Conservation (phyloP, 2,329 filamentous ascomycete species). For the Arthrobotrys megalospora region DNA sequence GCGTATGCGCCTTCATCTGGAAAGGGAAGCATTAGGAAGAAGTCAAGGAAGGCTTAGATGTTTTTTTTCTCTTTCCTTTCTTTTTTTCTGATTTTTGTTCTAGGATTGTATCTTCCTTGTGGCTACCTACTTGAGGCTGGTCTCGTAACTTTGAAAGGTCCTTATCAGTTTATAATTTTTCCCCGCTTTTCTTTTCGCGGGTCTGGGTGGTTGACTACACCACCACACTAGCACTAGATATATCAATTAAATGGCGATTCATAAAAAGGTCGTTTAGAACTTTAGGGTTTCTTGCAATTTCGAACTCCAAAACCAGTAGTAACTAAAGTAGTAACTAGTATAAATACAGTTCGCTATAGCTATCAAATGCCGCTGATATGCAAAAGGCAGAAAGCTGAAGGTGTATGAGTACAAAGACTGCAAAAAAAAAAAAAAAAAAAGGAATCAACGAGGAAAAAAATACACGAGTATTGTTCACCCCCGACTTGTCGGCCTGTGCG, state of each 20-base stretch:
- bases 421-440: background rate
- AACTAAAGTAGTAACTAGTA: too few species aligned
- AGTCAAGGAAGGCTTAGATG: slow-evolving; percentile 49
- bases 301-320: too few species aligned
- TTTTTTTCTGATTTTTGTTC: slow-evolving; percentile 9
- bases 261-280: too few species aligned
- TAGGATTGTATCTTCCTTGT: background rate
- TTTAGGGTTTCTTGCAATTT: too few species aligned
- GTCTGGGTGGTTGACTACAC: too few species aligned
- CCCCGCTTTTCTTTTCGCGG: background rate
- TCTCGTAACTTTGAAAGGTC: too few species aligned
- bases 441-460: background rate
- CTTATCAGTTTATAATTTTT: background rate
- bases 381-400: background rate
- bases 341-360: slow-evolving; percentile 8
- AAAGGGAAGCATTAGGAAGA: slow-evolving; percentile 55
- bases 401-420: background rate
- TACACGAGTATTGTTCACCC: background rate
- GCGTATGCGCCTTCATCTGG: slow-evolving; percentile 17
- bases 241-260: too few species aligned
- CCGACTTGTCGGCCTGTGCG: slow-evolving; percentile 27
- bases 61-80: background rate
- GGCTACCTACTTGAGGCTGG: background rate
- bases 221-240: too few species aligned
- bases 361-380: background rate